Base-by-base conservation (phyloP, 1,284 basidiomycete species). In the Nidula niveotomentosa region DNA sequence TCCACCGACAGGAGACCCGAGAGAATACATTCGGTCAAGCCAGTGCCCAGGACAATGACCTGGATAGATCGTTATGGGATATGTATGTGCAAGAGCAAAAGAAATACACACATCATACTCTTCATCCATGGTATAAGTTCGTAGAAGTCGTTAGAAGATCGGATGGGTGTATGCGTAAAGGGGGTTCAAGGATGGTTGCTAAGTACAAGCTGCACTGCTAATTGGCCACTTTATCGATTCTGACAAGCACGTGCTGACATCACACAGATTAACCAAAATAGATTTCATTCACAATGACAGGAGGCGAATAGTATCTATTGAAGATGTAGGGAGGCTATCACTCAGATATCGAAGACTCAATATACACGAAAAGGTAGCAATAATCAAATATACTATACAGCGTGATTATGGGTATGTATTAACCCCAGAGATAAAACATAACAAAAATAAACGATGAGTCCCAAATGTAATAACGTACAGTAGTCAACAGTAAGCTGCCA, bases 11-110 rank as follows among this genome's bases (percentile, higher is more conserved):
- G 84, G 70, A 96, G 80, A 60, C 93, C 95, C 13, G 95, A 98
- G 59, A 99, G 86, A 70, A 99, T 96, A 77, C 97, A 99, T 76
- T 99, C 97, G 53, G 96, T 97, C 70, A 99, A 79, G 61, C 96
- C 96, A 58, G 96, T 98, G 62, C 96, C 96, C 58, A 96, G 84
- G 65, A 96, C 94, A 70, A 96, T 84, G 70, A 95, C 93, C 94
- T 96, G 65, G 41, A 15, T 15, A 44, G 18, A 48, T 49, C 12
- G 47, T 52, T 49, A 55, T 70, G 52, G 65, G 63, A 54, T 51
- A 18, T 17, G 17, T 7, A 48, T 9, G n/a, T 48, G 36, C 5
- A 47, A 30, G 36, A 58, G 58, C 12, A 56, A 51, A 52, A 45
- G 34, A 39, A 48, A 46, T 53, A 67, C 79, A 62, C 71, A 92